Evolutionary conservation across 768 basidiomycete genomes (phyloP).

Genomic region (Amanita subjunquillea): DNA sequence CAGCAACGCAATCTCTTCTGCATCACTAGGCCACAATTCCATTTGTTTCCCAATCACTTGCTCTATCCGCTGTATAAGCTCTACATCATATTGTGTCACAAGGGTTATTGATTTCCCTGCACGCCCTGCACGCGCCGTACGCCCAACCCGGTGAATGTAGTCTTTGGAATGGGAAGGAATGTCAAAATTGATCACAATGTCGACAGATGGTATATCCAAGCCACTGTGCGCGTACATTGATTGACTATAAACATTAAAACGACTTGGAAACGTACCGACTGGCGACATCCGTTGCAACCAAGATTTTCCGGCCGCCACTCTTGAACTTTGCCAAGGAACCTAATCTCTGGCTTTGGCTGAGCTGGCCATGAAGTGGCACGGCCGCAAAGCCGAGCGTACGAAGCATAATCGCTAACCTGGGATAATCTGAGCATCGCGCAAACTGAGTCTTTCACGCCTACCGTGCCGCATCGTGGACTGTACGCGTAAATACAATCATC

Average conservation of each 20-base stretch:
- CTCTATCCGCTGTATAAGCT: conserved; percentile 92
- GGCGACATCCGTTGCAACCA: conserved; percentile 96
- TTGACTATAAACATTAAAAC: not conserved
- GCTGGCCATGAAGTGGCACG: conserved; percentile 90
- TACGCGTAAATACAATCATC: conserved; percentile 93
- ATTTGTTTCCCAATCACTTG: conserved; percentile 87
- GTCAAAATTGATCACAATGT: conserved; percentile 96
- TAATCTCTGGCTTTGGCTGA: conserved; percentile 87
- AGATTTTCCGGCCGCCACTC: conserved; percentile 79
- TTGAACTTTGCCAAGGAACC: conserved; percentile 95
- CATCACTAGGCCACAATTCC: conserved; percentile 77
- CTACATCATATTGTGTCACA: conserved; percentile 97
- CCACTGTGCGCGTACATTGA: conserved; percentile 39
- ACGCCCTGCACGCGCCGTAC: conserved; percentile 96
- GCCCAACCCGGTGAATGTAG: conserved; percentile 96
- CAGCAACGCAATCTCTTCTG: conserved; percentile 80
- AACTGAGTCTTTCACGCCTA: conserved; percentile 16
- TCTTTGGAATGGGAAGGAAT: conserved; percentile 98
- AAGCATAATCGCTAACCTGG: conserved; percentile 77
- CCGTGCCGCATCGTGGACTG: conserved; percentile 88
- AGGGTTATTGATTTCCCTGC: conserved; percentile 96
- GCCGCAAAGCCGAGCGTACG: conserved; percentile 90
- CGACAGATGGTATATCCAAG: conserved; percentile 92
- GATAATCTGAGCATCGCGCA: not conserved
- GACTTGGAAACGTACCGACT: conserved; percentile 49